Evolutionary conservation across 306 rosid species (phyloP).

Genomic region (Vigna hirtella): DNA sequence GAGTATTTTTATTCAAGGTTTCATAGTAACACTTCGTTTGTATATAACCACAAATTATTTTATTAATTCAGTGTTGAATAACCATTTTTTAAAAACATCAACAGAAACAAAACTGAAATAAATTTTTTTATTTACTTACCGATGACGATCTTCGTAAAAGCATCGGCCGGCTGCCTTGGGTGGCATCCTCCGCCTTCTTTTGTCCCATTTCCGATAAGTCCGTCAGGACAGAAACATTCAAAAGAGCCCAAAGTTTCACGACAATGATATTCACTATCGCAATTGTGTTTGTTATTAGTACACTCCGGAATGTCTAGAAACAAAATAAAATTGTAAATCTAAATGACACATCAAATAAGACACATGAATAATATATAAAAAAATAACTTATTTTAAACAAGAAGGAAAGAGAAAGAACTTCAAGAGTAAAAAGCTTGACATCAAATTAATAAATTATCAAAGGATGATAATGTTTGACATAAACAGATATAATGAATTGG

Average conservation of each 20-base stretch:
- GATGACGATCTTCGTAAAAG: not conserved
- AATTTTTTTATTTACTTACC: not conserved
- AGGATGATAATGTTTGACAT: no score
- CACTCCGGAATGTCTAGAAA: conserved; percentile 34
- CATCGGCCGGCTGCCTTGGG: not conserved
- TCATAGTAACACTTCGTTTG: no score
- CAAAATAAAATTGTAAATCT: not conserved
- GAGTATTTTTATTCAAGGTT: no score
- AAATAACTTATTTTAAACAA: no score
- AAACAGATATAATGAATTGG: no score
- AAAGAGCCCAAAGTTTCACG: not conserved
- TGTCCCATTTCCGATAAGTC: not conserved
- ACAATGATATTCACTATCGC: not conserved
- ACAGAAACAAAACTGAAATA: not conserved
- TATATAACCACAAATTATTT: no score
- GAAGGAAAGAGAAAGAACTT: no score
- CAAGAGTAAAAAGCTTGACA: no score
- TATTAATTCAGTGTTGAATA: no score
- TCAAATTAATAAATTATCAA: no score
- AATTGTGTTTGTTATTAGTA: not conserved
- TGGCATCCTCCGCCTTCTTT: not conserved
- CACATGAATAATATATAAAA: no score
- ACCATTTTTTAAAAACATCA: not conserved
- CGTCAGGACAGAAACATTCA: conserved; percentile 8
- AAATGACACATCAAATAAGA: no score